Percentiles rank a stretch among this genome's conserved stretches.
Evolutionary conservation across 2,329 filamentous ascomycete genomes (phyloP).

Genomic region (Phaeophleospora eucalypticola): DNA sequence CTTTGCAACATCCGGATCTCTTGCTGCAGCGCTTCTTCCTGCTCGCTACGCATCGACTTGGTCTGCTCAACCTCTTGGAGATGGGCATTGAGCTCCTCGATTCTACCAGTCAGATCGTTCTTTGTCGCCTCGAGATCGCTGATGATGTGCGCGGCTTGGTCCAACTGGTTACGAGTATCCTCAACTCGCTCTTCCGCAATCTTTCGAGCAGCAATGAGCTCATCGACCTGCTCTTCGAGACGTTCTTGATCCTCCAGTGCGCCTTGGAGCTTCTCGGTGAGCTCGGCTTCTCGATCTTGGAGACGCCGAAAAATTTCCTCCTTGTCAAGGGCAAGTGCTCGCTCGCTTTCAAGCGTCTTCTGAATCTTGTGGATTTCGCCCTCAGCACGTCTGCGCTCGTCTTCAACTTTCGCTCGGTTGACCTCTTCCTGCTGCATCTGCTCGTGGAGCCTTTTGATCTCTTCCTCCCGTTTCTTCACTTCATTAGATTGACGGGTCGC

Average conservation of each 20-base stretch:
- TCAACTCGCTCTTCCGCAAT: conserved; percentile 81
- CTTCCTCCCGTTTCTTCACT: conserved; percentile 90
- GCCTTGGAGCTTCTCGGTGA: conserved; percentile 87
- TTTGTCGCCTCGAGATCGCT: conserved; percentile 83
- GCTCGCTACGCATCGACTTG: conserved; percentile 68
- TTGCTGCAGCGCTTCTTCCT: conserved; percentile 71
- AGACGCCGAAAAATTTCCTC: conserved; percentile 99
- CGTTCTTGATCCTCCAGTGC: conserved; percentile 92
- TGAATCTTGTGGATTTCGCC: conserved; percentile 84
- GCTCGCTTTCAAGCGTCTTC: conserved; percentile 90
- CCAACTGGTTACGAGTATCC: conserved; percentile 72
- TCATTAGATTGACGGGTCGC: conserved; percentile 88
- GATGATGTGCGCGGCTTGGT: conserved; percentile 87
- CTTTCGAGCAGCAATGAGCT: conserved; percentile 82
- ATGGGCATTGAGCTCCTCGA: conserved; percentile 65
- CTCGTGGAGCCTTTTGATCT: conserved; percentile 80
- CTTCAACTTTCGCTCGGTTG: conserved; percentile 76
- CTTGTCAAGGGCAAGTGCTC: conserved; percentile 92
- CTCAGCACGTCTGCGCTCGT: conserved; percentile 83
- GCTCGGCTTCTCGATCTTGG: conserved; percentile 82
- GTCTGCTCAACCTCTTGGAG: conserved; percentile 66
- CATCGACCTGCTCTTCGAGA: conserved; percentile 89
- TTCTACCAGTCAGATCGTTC: conserved; percentile 62
- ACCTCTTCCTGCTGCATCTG: conserved; percentile 74
- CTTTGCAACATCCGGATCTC: conserved; percentile 91